Evolutionary conservation across 73 alveolate species (phyloP), one percentile per base, ranked within the genome.

Genomic region (Uronychia setigera): DNA sequence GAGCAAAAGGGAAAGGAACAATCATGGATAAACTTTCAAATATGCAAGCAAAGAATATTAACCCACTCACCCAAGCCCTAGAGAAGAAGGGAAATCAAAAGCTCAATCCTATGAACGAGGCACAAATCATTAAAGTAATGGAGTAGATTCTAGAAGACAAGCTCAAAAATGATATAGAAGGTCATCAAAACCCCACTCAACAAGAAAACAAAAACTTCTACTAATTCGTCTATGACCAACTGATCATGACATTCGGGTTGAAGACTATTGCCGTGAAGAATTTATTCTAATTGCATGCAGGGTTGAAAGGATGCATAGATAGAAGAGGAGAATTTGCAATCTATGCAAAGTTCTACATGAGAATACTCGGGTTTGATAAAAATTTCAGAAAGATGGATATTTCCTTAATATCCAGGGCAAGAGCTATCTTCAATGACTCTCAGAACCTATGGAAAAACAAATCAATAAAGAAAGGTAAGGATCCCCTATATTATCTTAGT

Each of bases 231-330:
- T 78, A 81, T 58, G 94, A 88, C 59, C 33, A 58, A 27, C 59
- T 81, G 28, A 35, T 85, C 1, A 88, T 82, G 91, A 35, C 58
- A 32, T 88, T 74, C 80, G 94, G 94, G 28, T 79, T 88, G 26
- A 88, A 88, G 57, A 88, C 94, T 1, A 88, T 88, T 78, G 94
- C 94, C 1, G 46, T 81, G 32, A 88, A 88, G 60, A 88, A 81
- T 60, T 33, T 81, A 0, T 29, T 27, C 14, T 58, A 28, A 1
- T 35, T 80, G 60, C 32, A 32, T 30, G 67, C 75, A 33, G 59
- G 32, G 5, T 26, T 58, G 27, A 78, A 78, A 28, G 75, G 33
- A 1, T 32, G 32, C 33, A 78, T 26, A 33, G 75, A 31, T 1
- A 30, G 33, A 31, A 78, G 35, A 30, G 74, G 74, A 78, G 59